Conservation (phyloP, 495 filamentous ascomycete species). For the Hypoxylon perforatum region DNA sequence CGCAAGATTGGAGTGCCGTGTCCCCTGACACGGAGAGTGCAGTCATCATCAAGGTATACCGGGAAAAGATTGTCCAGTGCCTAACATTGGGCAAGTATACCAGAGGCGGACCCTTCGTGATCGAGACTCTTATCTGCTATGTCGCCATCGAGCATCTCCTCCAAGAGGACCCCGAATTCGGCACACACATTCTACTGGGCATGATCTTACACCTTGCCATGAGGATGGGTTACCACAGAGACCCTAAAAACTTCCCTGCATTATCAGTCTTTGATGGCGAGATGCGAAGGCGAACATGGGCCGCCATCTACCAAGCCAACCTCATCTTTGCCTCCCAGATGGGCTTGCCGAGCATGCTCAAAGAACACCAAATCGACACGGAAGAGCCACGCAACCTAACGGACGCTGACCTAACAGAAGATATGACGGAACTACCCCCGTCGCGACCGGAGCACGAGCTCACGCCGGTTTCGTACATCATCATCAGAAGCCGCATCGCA, state of each 20-base stretch:
- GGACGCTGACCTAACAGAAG: conserved; percentile 57
- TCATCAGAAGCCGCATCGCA: conserved; percentile 53
- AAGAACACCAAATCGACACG: conserved; percentile 50
- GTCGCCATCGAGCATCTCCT: conserved; percentile 45
- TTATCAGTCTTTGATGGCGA: conserved; percentile 54
- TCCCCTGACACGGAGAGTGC: conserved; percentile 4
- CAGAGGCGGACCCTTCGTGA: conserved; percentile 44
- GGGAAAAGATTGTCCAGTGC: conserved; percentile 51
- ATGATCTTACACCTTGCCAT: conserved; percentile 58
- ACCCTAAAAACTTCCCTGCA: conserved; percentile 61
- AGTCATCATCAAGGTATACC: conserved; percentile 27
- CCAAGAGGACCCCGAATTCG: conserved; percentile 45
- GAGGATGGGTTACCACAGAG: conserved; percentile 67
- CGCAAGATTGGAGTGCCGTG: background rate
- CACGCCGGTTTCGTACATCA: conserved; percentile 53
- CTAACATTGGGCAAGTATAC: conserved; percentile 49
- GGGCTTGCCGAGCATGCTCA: conserved; percentile 53
- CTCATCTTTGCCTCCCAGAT: conserved; percentile 44
- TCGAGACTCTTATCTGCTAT: conserved; percentile 48
- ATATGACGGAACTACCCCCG: conserved; percentile 46
- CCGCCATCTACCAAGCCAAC: conserved; percentile 44
- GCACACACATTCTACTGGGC: conserved; percentile 45
- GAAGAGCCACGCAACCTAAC: conserved; percentile 56
- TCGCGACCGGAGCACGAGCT: conserved; percentile 49
- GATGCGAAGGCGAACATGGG: conserved; percentile 53